Base-by-base conservation (phyloP, 2,329 filamentous ascomycete species). In the Trichoderma aggressivum region DNA sequence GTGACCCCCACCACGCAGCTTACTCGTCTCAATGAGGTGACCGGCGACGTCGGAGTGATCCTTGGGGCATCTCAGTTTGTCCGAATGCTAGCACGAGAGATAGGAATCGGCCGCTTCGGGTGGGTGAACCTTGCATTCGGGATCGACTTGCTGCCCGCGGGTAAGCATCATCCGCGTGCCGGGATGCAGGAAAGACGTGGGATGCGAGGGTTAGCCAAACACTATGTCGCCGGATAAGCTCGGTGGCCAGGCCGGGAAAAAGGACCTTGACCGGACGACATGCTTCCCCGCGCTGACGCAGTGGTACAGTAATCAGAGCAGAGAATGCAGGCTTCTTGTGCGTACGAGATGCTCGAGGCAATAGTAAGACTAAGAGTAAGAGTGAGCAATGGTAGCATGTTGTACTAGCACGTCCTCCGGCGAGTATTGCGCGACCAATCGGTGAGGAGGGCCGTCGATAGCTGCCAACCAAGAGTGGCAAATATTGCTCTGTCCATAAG, bases 251-350 rank as follows among this genome's bases (percentile, higher is more conserved):
- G 24, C 63, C 55, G 14, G 64, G 56, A 69, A 28, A 53, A 34
- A 28, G 11, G 21, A 36, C 39, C 59, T 56, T 59, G 59, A 70
- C 58, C 67, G 36, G 28, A 62, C 59, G 59, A 70, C 67, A 70
- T 50, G 67, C 67, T 70, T 63, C 67, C 67, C 59, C 67, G 67
- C 67, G 67, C 59, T 43, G 59, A 56, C 59, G 30, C 59, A 70
- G 67, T 70, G 24, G 32, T 43, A 63, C 58, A 12, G 39, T 69
- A 69, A 60, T 69, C 66, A 61, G 16, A 24, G 30, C 21, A 60
- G 26, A 61, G 56, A 34, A n/a, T 59, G 56, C 10, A 32, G n/a
- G 56, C 18, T 59, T 34, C 56, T 5, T n/a, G 11, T 59, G 30
- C 18, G 11, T 34, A 32, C 21, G n/a, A 21, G 12, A 39, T 24